These are phyloP conservation scores for Talaromyces nanjingensis DNA, from an alignment of 495 filamentous ascomycete species.

Conservation along the genomic window DNA sequence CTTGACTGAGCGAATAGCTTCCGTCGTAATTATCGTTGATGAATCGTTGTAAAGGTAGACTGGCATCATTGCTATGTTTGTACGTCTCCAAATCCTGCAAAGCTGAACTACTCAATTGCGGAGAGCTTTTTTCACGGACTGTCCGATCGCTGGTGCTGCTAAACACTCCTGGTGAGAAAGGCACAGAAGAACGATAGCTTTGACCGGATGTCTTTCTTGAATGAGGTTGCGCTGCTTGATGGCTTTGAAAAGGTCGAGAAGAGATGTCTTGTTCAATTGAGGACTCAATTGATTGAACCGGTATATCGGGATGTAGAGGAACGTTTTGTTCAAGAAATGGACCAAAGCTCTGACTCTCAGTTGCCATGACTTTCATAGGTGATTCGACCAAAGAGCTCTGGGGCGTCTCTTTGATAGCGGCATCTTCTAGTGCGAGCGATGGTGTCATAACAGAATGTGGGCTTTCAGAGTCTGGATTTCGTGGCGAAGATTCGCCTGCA, in stretches of 20 bases:
- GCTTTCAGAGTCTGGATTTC: not conserved
- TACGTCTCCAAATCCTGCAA: conserved; percentile 12
- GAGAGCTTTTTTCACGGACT: conserved; percentile 17
- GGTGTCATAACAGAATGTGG: not conserved
- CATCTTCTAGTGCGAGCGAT: not conserved
- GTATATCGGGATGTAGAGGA: conserved; percentile 4
- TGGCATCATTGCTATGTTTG: conserved; percentile 28
- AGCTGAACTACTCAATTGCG: not conserved
- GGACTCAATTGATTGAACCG: not conserved
- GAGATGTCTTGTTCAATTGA: not conserved
- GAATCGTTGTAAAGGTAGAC: conserved; percentile 38
- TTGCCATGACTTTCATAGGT: not conserved
- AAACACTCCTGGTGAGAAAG: conserved; percentile 6
- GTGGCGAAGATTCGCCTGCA: not conserved
- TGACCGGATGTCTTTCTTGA: not conserved
- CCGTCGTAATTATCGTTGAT: conserved; percentile 31
- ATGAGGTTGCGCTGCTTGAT: not conserved
- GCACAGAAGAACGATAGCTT: not conserved
- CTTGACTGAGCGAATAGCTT: not conserved
- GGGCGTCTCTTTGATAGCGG: not conserved
- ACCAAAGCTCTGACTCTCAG: not conserved
- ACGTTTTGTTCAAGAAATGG: not conserved
- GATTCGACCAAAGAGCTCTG: not conserved
- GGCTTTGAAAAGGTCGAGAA: not conserved
- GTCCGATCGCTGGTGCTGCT: conserved; percentile 19